Evolutionary conservation across 1,284 basidiomycete species (phyloP).

Genomic region (Tetrapyrgos nigripes): DNA sequence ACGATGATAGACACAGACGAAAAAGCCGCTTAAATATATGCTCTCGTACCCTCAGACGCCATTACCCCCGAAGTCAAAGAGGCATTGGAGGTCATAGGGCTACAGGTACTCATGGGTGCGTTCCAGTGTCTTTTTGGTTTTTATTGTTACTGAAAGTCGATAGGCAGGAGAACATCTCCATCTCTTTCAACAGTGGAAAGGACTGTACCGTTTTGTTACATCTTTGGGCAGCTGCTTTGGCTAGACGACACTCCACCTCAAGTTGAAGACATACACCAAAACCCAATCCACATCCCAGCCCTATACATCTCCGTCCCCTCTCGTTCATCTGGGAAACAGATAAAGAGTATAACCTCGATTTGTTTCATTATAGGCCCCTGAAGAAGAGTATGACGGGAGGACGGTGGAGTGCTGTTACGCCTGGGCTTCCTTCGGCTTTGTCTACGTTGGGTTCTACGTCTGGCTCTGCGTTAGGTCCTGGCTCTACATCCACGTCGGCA

Average conservation of each 20-base stretch:
- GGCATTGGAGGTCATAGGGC: conserved; percentile 85
- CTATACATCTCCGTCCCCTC: conserved; percentile 92
- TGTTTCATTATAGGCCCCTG: conserved; percentile 66
- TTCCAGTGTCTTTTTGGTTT: conserved; percentile 30
- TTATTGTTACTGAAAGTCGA: conserved; percentile 12
- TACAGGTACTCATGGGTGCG: conserved; percentile 80
- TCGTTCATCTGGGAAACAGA: conserved; percentile 83
- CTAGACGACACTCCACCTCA: conserved; percentile 48
- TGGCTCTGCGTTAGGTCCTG: too few relatives aligned
- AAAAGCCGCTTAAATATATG: conserved; percentile 69
- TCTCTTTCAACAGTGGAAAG: conserved; percentile 99
- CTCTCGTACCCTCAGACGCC: conserved; percentile 56
- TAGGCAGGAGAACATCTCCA: conserved; percentile 71
- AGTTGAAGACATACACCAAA: conserved; percentile 39
- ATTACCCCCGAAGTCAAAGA: conserved; percentile 72
- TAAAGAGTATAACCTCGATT: conserved; percentile 77
- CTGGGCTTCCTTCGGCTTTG: too few relatives aligned
- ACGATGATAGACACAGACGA: too few relatives aligned
- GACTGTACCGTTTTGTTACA: conserved; percentile 98
- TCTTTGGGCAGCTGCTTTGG: conserved; percentile 80
- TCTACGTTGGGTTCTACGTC: too few relatives aligned
- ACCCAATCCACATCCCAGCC: conserved; percentile 70
- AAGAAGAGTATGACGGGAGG: too few relatives aligned
- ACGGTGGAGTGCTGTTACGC: conserved; percentile 52
- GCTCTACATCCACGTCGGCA: too few relatives aligned